A percentile compares a stretch with the other conserved stretches of the same genome.
Evolutionary conservation across 1,284 basidiomycete species (phyloP).

Genomic region (Volvariella surrecta): DNA sequence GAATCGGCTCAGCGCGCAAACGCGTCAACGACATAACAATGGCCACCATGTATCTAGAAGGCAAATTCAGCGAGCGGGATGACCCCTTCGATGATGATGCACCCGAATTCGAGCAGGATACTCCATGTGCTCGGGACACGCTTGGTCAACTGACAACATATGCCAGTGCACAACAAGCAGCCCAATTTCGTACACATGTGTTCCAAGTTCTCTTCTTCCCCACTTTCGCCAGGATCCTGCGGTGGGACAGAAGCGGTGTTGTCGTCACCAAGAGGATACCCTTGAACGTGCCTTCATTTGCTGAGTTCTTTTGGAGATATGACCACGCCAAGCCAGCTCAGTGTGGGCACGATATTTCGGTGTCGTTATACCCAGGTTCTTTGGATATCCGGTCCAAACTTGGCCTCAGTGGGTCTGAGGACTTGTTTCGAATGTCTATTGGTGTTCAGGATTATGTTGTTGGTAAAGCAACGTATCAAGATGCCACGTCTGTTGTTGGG

Average conservation of each 20-base stretch:
- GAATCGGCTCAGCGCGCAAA: background rate
- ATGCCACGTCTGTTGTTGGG: background rate
- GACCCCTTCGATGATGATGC: background rate
- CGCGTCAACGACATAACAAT: background rate
- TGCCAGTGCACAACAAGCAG: slow-evolving; percentile 7
- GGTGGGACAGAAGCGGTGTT: too few relatives aligned
- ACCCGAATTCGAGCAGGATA: slow-evolving; percentile 1
- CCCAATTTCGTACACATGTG: slow-evolving; percentile 6
- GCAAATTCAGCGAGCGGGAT: background rate
- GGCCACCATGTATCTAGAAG: background rate
- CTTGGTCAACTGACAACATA: slow-evolving; percentile 5
- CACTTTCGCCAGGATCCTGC: too few relatives aligned
- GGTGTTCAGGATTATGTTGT: background rate
- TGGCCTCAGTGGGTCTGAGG: too few relatives aligned
- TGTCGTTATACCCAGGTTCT: too few relatives aligned
- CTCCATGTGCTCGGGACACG: background rate
- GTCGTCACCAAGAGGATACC: slow-evolving; percentile 1
- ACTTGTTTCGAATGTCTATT: too few relatives aligned
- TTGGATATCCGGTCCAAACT: too few relatives aligned
- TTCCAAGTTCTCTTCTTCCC: slow-evolving; percentile 8
- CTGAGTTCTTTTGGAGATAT: slow-evolving; percentile 1
- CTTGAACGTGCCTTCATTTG: background rate
- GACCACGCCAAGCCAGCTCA: background rate
- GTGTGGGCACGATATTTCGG: background rate
- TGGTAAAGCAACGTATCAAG: background rate